Base-by-base conservation (phyloP, 768 basidiomycete species). In the Boletales sp. region DNA sequence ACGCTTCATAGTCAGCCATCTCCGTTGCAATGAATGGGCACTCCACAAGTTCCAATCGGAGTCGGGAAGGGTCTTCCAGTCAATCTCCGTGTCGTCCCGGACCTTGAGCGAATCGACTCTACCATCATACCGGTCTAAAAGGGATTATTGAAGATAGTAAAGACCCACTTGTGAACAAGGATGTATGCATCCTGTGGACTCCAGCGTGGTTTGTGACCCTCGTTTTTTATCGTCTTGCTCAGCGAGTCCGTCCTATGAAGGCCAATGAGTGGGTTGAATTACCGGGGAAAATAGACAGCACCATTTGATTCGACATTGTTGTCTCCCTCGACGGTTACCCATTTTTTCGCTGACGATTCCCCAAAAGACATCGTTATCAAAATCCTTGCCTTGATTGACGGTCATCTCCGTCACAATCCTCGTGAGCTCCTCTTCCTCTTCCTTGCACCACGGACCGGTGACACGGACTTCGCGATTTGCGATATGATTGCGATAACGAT, bases 241-340 rank as follows among this genome's bases (percentile, higher is more conserved):
- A 92, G 68, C 0, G 82, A 78, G 69, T 91, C 89, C 29, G 85
- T 87, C 90, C 87, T 90, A 52, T 2, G 18, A 21, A 51, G 18
- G 14, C 12, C 11, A 11, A 38, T 50, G 47, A 53, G 40, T 29
- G 37, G 38, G 31, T 24, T n/a, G 10, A 15, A 39, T 39, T 40
- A 36, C 51, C n/a, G 27, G 13, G 15, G 24, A 12, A 48, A 45
- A 36, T 27, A 10, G 37, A 68, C 51, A 27, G 34, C n/a, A 88
- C 89, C 90, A 93, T 78, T 93, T 93, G 39, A 87, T 87, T 42
- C 90, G 78, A 71, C 90, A 92, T 64, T 93, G 90, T 59, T 90
- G 87, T 55, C 90, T 76, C 32, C 84, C 83, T 43, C 90, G 78
- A 42, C 67, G 84, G 19, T 82, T 80, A 35, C 83, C 86, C 90